These are phyloP conservation scores for Colletotrichum sp. DNA, from an alignment of 2,329 filamentous ascomycete genomes.

Conservation along the genomic window DNA sequence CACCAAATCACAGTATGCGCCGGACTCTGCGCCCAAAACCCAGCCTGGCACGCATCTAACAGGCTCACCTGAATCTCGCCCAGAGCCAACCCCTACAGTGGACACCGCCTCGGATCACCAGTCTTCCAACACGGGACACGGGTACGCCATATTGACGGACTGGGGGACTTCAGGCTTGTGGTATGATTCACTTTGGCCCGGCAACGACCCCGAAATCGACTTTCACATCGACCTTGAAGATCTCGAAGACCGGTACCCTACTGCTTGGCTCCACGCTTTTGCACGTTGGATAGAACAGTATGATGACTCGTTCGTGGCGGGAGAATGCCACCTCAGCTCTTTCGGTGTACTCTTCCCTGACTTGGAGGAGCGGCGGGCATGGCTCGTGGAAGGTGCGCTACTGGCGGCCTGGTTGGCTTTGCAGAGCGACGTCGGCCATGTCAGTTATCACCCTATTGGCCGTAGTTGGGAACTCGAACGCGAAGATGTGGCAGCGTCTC, in stretches of 20 bases:
- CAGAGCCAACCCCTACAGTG: accelerated
- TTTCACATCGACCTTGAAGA: background rate
- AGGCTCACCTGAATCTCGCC: background rate
- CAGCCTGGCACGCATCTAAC: accelerated
- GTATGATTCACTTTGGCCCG: accelerated
- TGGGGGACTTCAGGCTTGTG: background rate
- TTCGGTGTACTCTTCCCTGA: background rate
- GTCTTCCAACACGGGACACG: background rate
- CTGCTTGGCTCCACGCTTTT: background rate
- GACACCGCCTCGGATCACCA: background rate
- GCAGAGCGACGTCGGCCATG: background rate
- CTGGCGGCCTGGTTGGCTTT: background rate
- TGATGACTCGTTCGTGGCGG: background rate
- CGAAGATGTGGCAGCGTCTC: background rate
- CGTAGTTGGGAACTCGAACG: background rate
- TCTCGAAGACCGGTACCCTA: background rate
- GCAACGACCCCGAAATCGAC: background rate
- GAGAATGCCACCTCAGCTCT: background rate
- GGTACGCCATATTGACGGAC: accelerated
- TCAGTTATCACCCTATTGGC: background rate
- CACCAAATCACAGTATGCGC: background rate
- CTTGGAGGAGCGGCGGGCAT: background rate
- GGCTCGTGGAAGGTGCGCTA: background rate
- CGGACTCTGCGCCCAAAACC: background rate
- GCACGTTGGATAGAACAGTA: background rate